Percentiles rank a stretch among this genome's conserved stretches.
Conservation (phyloP, 2,329 filamentous ascomycete genomes). For the Cladophialophora chaetospira region DNA sequence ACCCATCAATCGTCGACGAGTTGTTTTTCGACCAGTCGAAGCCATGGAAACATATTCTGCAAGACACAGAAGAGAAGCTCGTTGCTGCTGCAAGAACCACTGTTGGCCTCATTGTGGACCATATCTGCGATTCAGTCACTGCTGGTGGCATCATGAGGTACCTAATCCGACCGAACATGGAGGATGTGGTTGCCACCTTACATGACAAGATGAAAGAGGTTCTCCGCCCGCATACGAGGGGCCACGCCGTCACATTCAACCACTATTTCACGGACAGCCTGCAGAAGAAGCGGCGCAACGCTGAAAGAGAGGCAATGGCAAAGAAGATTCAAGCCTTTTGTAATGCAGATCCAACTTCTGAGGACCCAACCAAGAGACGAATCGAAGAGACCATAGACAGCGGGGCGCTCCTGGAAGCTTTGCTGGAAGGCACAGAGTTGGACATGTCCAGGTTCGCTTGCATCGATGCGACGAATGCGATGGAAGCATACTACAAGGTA, state of each 20-base stretch:
- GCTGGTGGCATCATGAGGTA: constrained; percentile 25
- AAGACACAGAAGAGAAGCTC: constrained; percentile 30
- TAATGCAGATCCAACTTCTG: not conserved
- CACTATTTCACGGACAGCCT: constrained; percentile 41
- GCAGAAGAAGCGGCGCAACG: constrained; percentile 31
- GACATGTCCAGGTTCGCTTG: constrained; percentile 41
- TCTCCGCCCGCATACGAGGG: constrained; percentile 48
- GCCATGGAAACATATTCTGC: constrained; percentile 40
- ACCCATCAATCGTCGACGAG: constrained; percentile 38
- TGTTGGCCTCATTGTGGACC: constrained; percentile 31
- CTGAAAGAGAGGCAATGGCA: not conserved
- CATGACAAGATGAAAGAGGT: constrained; percentile 49
- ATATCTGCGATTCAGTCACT: constrained; percentile 34
- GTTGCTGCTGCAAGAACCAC: constrained; percentile 33
- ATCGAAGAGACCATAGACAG: too few species aligned
- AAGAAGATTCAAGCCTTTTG: constrained; percentile 16
- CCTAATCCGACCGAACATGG: constrained; percentile 33
- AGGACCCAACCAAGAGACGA: too few species aligned
- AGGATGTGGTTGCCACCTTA: constrained; percentile 34
- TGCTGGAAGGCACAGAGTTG: constrained; percentile 31
- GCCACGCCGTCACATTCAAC: constrained; percentile 43
- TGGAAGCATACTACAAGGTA: constrained; percentile 51
- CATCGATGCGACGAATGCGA: constrained; percentile 48
- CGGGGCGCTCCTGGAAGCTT: constrained; percentile 35
- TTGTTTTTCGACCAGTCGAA: constrained; percentile 41